Evolutionary conservation across 805 yeast species (phyloP).

Genomic region (Wickerhamomyces bisporus): DNA sequence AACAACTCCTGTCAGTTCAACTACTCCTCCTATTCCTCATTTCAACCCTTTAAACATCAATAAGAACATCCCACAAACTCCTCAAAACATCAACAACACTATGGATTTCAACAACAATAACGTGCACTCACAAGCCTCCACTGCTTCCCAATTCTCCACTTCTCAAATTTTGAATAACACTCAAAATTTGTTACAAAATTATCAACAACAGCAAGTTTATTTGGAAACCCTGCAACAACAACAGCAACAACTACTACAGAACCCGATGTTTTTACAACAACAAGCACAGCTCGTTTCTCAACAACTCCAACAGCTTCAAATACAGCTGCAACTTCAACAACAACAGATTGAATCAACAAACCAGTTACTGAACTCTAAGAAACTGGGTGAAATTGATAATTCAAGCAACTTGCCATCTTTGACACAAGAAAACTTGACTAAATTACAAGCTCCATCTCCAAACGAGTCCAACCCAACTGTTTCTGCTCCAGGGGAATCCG

Average conservation of each 20-base stretch:
- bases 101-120: not conserved
- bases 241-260: constrained; percentile 16
- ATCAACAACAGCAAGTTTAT: constrained; percentile 19
- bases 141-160: not conserved
- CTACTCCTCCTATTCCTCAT: constrained; percentile 8
- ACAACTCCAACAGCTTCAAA: constrained; percentile 22
- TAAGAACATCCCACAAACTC: not conserved
- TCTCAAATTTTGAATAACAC: constrained; percentile 8
- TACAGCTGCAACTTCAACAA: constrained; percentile 24
- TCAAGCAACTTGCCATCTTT: constrained; percentile 10
- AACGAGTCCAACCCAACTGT: constrained; percentile 2
- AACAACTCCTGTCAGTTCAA: constrained; percentile 10
- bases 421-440: constrained; percentile 20
- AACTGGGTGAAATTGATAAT: constrained; percentile 9
- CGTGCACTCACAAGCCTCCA: too few species aligned
- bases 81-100: not conserved
- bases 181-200: constrained; percentile 14
- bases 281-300: constrained; percentile 22
- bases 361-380: constrained; percentile 12
- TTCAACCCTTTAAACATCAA: constrained; percentile 4
- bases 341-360: constrained; percentile 26
- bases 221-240: constrained; percentile 17
- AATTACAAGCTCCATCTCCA: constrained; percentile 11
- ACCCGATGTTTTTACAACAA: constrained; percentile 21
- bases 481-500: not conserved